Percentiles rank a stretch among this genome's conserved stretches.
These are phyloP conservation scores for Medicago ruthenica DNA, from an alignment of 306 rosid genomes.

Conservation along the genomic window DNA sequence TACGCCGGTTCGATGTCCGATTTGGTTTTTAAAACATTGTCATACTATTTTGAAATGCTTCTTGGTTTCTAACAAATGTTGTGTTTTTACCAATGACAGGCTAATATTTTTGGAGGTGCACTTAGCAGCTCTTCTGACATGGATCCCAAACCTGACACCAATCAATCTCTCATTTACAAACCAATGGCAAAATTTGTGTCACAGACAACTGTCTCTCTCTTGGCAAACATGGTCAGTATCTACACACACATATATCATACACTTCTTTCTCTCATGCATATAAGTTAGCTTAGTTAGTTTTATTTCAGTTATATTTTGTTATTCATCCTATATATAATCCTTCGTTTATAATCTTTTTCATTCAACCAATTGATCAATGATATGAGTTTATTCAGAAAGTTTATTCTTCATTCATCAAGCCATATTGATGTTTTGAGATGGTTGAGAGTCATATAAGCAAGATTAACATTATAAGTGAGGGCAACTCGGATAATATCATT, in stretches of 20 bases:
- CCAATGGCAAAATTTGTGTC: conserved; percentile 90
- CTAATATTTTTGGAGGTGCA: conserved; percentile 52
- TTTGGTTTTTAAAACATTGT: neutral
- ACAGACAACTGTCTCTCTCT: conserved; percentile 75
- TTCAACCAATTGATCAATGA: too few relatives aligned
- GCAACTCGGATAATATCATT: neutral
- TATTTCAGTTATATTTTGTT: too few relatives aligned
- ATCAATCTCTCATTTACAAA: conserved; percentile 67
- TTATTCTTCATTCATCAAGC: too few relatives aligned
- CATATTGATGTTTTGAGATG: neutral
- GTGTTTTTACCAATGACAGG: conserved; percentile 55
- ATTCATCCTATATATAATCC: too few relatives aligned
- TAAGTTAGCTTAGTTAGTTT: neutral
- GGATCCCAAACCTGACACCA: conserved; percentile 53
- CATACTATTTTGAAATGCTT: conserved; percentile 36
- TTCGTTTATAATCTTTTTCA: too few relatives aligned
- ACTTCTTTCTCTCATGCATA: conserved; percentile 1
- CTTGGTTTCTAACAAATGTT: conserved; percentile 39
- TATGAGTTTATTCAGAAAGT: too few relatives aligned
- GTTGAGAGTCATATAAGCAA: neutral
- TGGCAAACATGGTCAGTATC: conserved; percentile 81
- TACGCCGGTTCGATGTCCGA: neutral
- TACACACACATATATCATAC: neutral
- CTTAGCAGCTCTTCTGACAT: conserved; percentile 51
- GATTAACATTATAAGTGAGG: neutral